These are phyloP conservation scores for Epichloe scottii DNA, from an alignment of 2,329 filamentous ascomycete genomes.

Conservation along the genomic window DNA sequence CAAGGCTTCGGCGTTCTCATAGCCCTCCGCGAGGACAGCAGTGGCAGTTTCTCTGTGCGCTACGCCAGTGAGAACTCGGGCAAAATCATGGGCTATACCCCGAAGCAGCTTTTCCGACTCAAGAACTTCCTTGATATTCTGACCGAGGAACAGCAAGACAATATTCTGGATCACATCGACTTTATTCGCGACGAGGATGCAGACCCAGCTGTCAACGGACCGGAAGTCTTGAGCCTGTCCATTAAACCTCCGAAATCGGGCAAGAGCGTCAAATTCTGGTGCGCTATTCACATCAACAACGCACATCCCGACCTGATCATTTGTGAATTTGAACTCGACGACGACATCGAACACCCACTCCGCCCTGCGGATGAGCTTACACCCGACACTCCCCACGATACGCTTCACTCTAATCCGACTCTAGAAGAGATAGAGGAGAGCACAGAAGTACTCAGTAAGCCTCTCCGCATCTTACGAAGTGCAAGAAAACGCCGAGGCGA, in stretches of 20 bases:
- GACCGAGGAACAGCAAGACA: constrained; percentile 72
- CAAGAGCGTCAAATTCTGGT: constrained; percentile 64
- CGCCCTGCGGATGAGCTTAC: constrained; percentile 47
- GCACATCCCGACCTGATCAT: constrained; percentile 59
- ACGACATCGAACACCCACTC: constrained; percentile 57
- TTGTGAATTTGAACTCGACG: constrained; percentile 80
- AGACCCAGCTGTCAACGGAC: constrained; percentile 62
- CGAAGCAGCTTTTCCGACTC: constrained; percentile 61
- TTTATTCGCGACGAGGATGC: constrained; percentile 76
- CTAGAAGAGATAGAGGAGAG: constrained; percentile 62
- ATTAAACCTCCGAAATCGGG: constrained; percentile 44
- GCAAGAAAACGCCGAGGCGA: constrained; percentile 66
- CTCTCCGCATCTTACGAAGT: constrained; percentile 62
- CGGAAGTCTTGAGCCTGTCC: constrained; percentile 73
- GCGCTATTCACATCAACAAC: constrained; percentile 67
- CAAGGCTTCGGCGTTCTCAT: constrained; percentile 71
- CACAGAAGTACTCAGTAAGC: constrained; percentile 62
- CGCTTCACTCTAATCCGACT: constrained; percentile 59
- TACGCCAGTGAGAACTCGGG: constrained; percentile 74
- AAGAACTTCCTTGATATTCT: constrained; percentile 73
- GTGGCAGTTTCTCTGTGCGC: constrained; percentile 56
- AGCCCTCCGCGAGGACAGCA: constrained; percentile 56
- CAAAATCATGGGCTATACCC: constrained; percentile 62
- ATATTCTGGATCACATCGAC: constrained; percentile 73
- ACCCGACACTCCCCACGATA: constrained; percentile 58